These are phyloP conservation scores for Cardamine occulta DNA, from an alignment of 345 rosid genomes.

Conservation along the genomic window DNA sequence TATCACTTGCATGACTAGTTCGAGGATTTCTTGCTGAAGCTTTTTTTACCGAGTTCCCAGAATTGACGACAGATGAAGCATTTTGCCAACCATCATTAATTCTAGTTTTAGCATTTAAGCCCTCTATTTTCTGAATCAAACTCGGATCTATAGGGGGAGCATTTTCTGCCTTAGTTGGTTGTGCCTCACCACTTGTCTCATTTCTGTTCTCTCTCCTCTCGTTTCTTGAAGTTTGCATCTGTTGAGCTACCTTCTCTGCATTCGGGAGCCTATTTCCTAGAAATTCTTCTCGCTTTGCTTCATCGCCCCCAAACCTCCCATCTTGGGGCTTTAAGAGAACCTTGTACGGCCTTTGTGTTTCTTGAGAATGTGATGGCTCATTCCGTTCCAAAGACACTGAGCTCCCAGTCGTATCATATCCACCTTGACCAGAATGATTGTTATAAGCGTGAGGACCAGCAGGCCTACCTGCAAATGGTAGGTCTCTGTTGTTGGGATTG, in stretches of 20 bases:
- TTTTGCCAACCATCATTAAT: slow-evolving; percentile 60
- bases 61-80: slow-evolving; percentile 43
- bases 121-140: slow-evolving; percentile 87
- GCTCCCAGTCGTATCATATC: slow-evolving; percentile 57
- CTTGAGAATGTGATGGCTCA: slow-evolving; percentile 64
- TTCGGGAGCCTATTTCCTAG: slow-evolving; percentile 36
- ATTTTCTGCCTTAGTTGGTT: slow-evolving; percentile 45
- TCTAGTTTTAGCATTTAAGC: slow-evolving; percentile 79
- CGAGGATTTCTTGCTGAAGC: slow-evolving; percentile 46
- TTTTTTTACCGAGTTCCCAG: slow-evolving; percentile 50
- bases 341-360: slow-evolving; percentile 61
- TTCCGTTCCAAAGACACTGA: slow-evolving; percentile 52
- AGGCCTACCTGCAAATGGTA: slow-evolving; percentile 73
- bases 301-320: slow-evolving; percentile 62
- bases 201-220: slow-evolving; percentile 51
- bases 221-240: slow-evolving; percentile 50
- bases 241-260: slow-evolving; percentile 51
- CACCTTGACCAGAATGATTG: slow-evolving; percentile 63
- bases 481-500: slow-evolving; percentile 70
- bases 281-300: slow-evolving; percentile 56
- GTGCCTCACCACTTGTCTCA: slow-evolving; percentile 47
- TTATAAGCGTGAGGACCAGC: slow-evolving; percentile 61
- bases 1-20: slow-evolving; percentile 43
- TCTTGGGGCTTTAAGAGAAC: slow-evolving; percentile 83
- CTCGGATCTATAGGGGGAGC: slow-evolving; percentile 56